These are phyloP conservation scores for Astraeus odoratus DNA, from an alignment of 768 basidiomycete genomes.

Conservation along the genomic window DNA sequence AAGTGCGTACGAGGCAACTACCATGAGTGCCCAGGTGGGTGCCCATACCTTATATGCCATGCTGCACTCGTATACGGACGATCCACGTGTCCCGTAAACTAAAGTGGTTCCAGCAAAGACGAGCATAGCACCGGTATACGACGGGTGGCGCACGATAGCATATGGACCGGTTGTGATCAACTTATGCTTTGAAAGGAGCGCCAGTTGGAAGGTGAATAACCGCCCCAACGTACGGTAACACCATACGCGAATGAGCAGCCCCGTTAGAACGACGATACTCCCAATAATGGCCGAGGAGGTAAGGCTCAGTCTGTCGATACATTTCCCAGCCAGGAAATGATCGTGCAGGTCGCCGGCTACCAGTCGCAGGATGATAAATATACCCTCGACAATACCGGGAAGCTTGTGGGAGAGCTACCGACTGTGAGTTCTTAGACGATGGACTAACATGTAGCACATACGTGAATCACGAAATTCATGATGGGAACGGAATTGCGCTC, in stretches of 20 bases:
- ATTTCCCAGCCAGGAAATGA: not conserved
- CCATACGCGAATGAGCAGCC: conserved; percentile 22
- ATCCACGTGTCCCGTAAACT: not conserved
- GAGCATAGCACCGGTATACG: conserved; percentile 4
- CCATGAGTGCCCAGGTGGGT: not conserved
- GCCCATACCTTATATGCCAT: not conserved
- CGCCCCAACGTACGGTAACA: conserved; percentile 31
- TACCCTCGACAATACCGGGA: not conserved
- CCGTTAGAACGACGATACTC: conserved; percentile 15
- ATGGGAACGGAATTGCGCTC: not conserved
- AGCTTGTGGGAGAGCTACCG: not conserved
- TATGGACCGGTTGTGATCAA: conserved; percentile 37
- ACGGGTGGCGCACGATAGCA: conserved; percentile 33
- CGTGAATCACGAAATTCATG: not conserved
- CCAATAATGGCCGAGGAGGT: conserved; percentile 10
- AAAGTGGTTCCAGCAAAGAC: not conserved
- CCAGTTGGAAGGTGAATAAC: conserved; percentile 35
- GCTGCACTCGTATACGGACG: not conserved
- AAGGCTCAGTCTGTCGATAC: conserved; percentile 15
- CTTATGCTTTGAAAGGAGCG: conserved; percentile 28
- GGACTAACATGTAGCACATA: not conserved
- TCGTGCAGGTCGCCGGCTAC: too few relatives aligned
- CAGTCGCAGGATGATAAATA: not conserved
- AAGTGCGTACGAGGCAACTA: not conserved
- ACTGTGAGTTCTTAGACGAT: not conserved